Percentiles rank a stretch among this genome's conserved stretches.
phyloP scores from a whole-genome alignment of 129 eudicot species.

The Helichrysum umbraculigerum region DNA sequence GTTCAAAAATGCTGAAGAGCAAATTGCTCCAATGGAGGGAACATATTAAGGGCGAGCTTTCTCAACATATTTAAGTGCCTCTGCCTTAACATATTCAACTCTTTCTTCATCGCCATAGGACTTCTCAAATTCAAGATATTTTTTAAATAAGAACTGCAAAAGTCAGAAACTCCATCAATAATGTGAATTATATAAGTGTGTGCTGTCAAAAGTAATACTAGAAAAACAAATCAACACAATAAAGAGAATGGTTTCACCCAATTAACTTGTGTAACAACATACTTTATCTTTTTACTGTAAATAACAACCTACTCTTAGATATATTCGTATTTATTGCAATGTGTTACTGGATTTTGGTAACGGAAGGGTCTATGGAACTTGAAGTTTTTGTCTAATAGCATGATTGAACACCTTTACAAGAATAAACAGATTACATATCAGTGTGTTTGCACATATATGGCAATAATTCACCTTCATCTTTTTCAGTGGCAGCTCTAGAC shows the following conservation, averaged over 20 bases:
- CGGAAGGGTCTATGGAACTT: too few relatives aligned
- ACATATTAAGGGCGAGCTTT: slow-evolving; percentile 31
- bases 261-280: not conserved
- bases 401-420: not conserved
- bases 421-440: too few relatives aligned
- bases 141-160: slow-evolving; percentile 78
- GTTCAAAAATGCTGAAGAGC: not conserved
- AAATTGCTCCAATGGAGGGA: not conserved
- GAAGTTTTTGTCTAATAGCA: too few relatives aligned
- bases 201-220: not conserved
- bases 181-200: not conserved
- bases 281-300: too few relatives aligned
- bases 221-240: not conserved
- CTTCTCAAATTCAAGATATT: slow-evolving; percentile 77
- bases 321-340: not conserved
- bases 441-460: not conserved
- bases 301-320: not conserved
- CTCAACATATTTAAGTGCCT: slow-evolving; percentile 75
- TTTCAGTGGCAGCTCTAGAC: slow-evolving; percentile 71
- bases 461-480: slow-evolving; percentile 67
- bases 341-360: not conserved
- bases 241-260: not conserved
- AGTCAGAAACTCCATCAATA: not conserved
- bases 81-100: slow-evolving; percentile 58
- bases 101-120: slow-evolving; percentile 69